Evolutionary conservation across 306 rosid species (phyloP), one percentile per base, ranked within the genome.

Genomic region (Prunus mongolica): DNA sequence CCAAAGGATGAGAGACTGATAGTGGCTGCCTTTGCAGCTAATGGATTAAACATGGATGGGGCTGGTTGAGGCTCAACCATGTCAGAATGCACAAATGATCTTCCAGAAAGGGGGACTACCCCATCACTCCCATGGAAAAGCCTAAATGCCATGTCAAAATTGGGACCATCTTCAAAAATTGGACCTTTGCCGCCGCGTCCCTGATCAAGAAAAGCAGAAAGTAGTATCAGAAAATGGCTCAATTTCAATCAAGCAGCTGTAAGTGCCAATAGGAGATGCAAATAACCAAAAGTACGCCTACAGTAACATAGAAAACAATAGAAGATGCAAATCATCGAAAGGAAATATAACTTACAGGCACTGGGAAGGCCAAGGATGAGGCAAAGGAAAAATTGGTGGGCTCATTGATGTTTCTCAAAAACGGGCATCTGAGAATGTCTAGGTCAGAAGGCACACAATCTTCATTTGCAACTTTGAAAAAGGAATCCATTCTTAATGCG

Each of bases 1-100:
- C 98, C 93, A 82, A 95, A 95, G 74, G 98, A 91, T 32, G 98
- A 95, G 57, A 95, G 88, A 52, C 98, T 95, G 80, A 95, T 95
- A 46, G 98, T 95, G 73, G 98, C 98, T 57, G 98, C 98, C 88
- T 81, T 92, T 60, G 98, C 98, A 73, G 98, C 97, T 80, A 95
- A 87, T 67, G 98, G 98, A 84, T 95, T 90, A 79, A 95, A 95
- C 73, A 85, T 87, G 55, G 89, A 74, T 52, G 90, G 83, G 67
- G 90, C 80, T 82, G 69, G 78, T 49, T 85, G 82, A 12, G 74
- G 77, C 78, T 77, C 84, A 56, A 81, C 89, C 77, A 82, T 82
- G 84, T 84, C 87, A 28, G 87, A 76, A 79, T 24, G 87, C 76
- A 73, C 84, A 61, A 71, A 87, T 22, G 97, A 77, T 81, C 91